Evolutionary conservation across 352 stramenopile species (phyloP).

Genomic region (Pythium myriotylum): DNA sequence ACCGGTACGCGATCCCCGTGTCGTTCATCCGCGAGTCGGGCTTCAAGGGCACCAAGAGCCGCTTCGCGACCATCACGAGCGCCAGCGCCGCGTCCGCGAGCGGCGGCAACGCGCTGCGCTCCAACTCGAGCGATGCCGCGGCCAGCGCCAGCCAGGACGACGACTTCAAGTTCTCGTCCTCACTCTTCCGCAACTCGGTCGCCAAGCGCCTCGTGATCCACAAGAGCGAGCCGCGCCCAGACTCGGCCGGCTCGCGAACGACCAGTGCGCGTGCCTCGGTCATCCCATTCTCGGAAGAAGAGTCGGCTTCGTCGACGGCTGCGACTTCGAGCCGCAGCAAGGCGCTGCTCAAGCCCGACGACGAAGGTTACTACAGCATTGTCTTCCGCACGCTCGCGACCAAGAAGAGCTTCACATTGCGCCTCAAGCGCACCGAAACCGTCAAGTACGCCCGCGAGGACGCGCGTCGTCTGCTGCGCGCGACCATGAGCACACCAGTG

Average conservation of each 20-base stretch:
- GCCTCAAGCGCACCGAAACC: conserved; percentile 48
- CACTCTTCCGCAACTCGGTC: conserved; percentile 32
- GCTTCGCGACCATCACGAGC: conserved; percentile 59
- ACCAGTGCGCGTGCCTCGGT: conserved; percentile 49
- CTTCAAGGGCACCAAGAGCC: conserved; percentile 73
- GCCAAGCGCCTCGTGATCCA: conserved; percentile 30
- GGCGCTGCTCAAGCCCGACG: conserved; percentile 43
- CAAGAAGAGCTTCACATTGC: conserved; percentile 71
- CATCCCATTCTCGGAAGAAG: conserved; percentile 56
- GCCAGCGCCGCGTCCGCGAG: conserved; percentile 16
- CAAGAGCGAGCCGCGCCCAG: conserved; percentile 22
- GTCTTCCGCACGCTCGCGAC: conserved; percentile 69
- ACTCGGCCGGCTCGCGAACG: conserved; percentile 5
- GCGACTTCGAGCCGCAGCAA: conserved; percentile 13
- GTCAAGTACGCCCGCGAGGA: conserved; percentile 60
- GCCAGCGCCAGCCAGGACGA: conserved; percentile 15
- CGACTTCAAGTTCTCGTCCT: conserved; percentile 39
- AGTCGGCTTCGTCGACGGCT: conserved; percentile 16
- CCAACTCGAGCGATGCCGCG: conserved; percentile 16
- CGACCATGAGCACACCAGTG: conserved; percentile 46
- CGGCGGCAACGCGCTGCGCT: conserved; percentile 22
- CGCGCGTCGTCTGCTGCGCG: conserved; percentile 58
- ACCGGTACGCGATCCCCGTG: conserved; percentile 54
- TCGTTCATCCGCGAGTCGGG: conserved; percentile 69
- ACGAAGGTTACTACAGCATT: conserved; percentile 60